Percentiles rank a stretch among this genome's conserved stretches.
These are phyloP conservation scores for Monosporozyma aerobia DNA, from an alignment of 805 yeast species.

Conservation along the genomic window DNA sequence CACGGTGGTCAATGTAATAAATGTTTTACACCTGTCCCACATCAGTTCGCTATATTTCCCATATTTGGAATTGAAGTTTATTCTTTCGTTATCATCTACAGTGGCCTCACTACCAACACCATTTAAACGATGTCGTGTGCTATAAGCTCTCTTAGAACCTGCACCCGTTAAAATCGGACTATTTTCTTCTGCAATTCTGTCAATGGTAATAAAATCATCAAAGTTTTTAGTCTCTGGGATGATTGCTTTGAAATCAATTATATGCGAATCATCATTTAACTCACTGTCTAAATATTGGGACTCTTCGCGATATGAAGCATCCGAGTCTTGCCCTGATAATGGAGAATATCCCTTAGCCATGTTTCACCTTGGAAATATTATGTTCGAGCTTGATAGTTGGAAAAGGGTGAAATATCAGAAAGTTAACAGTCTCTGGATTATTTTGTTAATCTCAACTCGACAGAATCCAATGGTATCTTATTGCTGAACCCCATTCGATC, in stretches of 20 bases:
- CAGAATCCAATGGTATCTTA: not conserved
- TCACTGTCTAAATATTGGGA: not conserved
- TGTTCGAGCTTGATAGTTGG: not conserved
- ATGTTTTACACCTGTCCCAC: constrained; percentile 31
- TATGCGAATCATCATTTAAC: not conserved
- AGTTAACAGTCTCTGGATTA: not conserved
- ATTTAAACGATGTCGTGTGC: not conserved
- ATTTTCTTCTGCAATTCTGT: constrained; percentile 56
- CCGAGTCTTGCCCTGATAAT: not conserved
- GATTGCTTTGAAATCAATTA: constrained; percentile 10
- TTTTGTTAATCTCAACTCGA: not conserved
- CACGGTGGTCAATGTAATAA: constrained; percentile 66
- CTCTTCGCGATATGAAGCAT: not conserved
- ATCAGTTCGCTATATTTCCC: constrained; percentile 10
- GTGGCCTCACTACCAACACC: not conserved
- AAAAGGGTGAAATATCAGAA: not conserved
- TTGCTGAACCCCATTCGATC: not conserved
- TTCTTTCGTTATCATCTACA: not conserved
- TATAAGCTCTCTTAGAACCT: not conserved
- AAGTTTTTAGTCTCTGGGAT: constrained; percentile 33
- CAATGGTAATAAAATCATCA: constrained; percentile 55
- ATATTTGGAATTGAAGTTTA: constrained; percentile 6
- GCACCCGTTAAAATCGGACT: constrained; percentile 31
- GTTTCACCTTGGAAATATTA: not conserved
- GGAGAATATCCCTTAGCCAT: not conserved